These are phyloP conservation scores for Solanum chiquidenum DNA, from an alignment of 257 asterid species.

Conservation along the genomic window DNA sequence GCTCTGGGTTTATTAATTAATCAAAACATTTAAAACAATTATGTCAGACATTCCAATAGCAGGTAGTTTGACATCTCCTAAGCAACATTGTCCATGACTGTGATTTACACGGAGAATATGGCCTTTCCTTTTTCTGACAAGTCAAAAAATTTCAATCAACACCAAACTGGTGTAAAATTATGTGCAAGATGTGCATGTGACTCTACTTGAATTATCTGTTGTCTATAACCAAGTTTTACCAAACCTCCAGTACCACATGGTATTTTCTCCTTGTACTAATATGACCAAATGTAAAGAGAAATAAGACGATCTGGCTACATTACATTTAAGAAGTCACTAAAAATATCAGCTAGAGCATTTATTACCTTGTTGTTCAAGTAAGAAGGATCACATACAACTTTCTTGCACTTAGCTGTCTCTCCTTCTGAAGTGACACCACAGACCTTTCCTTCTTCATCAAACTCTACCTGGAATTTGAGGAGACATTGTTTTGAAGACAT, in stretches of 20 bases:
- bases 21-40: not conserved
- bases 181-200: not conserved
- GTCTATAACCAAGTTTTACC: not conserved
- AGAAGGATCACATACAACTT: slow-evolving; percentile 92
- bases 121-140: not conserved
- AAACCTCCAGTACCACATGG: not conserved
- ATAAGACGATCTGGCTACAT: not conserved
- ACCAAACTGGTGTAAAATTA: not conserved
- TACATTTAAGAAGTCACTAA: not conserved
- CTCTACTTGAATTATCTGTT: not conserved
- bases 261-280: not conserved
- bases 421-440: slow-evolving; percentile 92
- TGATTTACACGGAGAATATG: not conserved
- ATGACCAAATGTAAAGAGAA: not conserved
- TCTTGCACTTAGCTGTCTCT: slow-evolving; percentile 90
- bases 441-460: slow-evolving; percentile 75
- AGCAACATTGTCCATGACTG: not conserved
- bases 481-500: not conserved
- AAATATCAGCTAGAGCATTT: not conserved
- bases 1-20: not conserved
- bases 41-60: not conserved
- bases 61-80: not conserved
- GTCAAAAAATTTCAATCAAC: not conserved
- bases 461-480: slow-evolving; percentile 60
- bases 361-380: slow-evolving; percentile 77